phyloP scores from a whole-genome alignment of 331 rosid species.

The Prunus yedoensis region DNA sequence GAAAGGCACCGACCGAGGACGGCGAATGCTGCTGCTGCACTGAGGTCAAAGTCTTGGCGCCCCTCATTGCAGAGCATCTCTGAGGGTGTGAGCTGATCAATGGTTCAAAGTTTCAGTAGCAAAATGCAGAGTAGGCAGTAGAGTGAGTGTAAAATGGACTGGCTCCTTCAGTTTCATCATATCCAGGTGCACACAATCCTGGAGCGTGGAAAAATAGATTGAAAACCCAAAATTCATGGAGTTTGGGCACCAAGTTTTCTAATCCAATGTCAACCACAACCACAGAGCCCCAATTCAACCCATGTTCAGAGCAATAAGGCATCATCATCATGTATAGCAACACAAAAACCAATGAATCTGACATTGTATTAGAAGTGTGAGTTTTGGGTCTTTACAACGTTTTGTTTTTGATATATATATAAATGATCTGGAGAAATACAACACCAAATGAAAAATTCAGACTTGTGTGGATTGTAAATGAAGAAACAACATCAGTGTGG shows the following conservation, averaged over 20 bases:
- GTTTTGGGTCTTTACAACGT: background rate
- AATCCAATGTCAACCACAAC: slow-evolving; percentile 36
- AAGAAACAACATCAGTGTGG: slow-evolving; percentile 6
- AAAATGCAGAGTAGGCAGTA: slow-evolving; percentile 26
- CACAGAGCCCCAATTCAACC: slow-evolving; percentile 33
- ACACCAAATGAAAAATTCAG: background rate
- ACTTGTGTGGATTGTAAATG: background rate
- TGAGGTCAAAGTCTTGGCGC: slow-evolving; percentile 77
- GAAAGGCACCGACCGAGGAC: slow-evolving; percentile 56
- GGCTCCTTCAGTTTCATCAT: too few relatives aligned
- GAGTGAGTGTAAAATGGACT: slow-evolving; percentile 14
- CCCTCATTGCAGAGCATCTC: slow-evolving; percentile 92
- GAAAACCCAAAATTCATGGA: slow-evolving; percentile 24
- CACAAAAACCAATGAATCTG: slow-evolving; percentile 32
- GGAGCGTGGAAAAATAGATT: slow-evolving; percentile 11
- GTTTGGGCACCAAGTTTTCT: slow-evolving; percentile 38
- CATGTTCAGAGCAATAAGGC: slow-evolving; percentile 37
- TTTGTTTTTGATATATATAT: background rate
- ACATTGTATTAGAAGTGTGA: slow-evolving; percentile 19
- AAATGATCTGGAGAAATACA: background rate
- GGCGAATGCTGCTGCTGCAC: slow-evolving; percentile 10
- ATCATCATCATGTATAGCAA: slow-evolving; percentile 45
- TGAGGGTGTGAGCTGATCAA: slow-evolving; percentile 53
- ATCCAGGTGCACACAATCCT: too few relatives aligned
- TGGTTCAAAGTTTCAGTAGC: slow-evolving; percentile 1